Evolutionary conservation across 2,329 filamentous ascomycete species (phyloP), one percentile per base, ranked within the genome.

Genomic region (Colletotrichum sp.): DNA sequence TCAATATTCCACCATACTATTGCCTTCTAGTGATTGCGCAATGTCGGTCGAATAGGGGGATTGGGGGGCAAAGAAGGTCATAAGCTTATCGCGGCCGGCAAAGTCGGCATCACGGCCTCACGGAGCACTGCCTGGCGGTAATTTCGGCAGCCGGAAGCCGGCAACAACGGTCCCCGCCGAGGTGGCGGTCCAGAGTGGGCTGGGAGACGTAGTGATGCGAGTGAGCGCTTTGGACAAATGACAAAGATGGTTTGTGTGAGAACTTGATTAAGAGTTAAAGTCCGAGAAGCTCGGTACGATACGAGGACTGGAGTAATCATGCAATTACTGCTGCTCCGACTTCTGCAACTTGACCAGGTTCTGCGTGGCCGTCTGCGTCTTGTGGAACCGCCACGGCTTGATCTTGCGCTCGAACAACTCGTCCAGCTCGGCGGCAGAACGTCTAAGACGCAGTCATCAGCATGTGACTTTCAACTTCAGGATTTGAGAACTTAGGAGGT

Each of bases 331-430:
- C 55, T 44, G 16, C 5, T 32, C 9, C 52, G 24, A 21, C 16
- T 34, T 62, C 36, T 55, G 26, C 26, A 32, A 21, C 13, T 34
- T 28, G 65, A 60, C 70, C n/a, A 68, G 21, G 5, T 32, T 55
- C 65, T 79, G 72, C 5, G 70, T 76, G 5, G 75, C 77, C 2
- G 72, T 79, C 67, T 77, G 39, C 0, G 72, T 77, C 74, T 78
- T 77, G 64, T 77, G 73, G 28, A 78, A 82, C 24, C 77, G 72
- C 80, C 81, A 81, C 12, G 81, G 76, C 76, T 78, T 80, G 34
- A 80, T 78, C 55, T 81, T 81, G 2, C 79, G 73, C 66, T 82
- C 79, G 28, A 81, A 83, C 8, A 83, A 73, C 71, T 83, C 81
- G 18, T 82, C 80, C 21, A 83, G 28, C 68, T 82, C 80, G 8